Base-by-base conservation (phyloP, 768 basidiomycete genomes). In the Tulasnella sp. region DNA sequence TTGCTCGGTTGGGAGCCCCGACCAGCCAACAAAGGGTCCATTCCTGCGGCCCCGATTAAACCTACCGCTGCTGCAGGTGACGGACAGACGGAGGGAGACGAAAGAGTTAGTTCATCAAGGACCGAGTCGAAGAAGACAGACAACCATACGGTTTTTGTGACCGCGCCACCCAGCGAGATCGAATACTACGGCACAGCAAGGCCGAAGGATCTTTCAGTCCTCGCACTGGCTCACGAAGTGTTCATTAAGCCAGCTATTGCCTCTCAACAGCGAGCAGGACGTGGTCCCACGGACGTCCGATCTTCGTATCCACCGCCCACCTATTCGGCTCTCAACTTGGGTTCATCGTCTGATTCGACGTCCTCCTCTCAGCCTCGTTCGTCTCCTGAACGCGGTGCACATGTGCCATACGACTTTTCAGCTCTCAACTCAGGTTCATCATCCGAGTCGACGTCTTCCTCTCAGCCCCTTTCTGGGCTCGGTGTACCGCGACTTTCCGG, bases 171-270 rank as follows among this genome's bases (percentile, higher is more conserved):
- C 18, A 55, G 48, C 57, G 75, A 76, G 42, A 37, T 61, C 61
- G 75, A 76, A 20, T 40, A 57, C 37, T n/a, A 76, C 13, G 51
- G 69, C 48, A 13, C 29, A 7, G 13, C 20, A n/a, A 46, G 75
- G 26, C 48, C 48, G 9, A 51, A 61, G 55, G 57, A 76, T 42
- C 10, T 76, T 7, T 61, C 57, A 23, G 55, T 55, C n/a, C 7
- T 61, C 13, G 51, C 39, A 15, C 26, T 76, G 18, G 75, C 75
- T 18, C 40, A 76, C 39, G 26, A 69, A 20, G 32, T 76, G 23
- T 76, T 76, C 39, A 51, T 76, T 26, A 29, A 2, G n/a, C 75
- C 75, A 67, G 77, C 71, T 74, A 48, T 39, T 75, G 10, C 55
- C 18, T 4, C 48, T 67, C 29, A 32, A 18, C 61, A 15, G 29